Conservation (phyloP, 257 asterid species). For the Paulownia fortunei region DNA sequence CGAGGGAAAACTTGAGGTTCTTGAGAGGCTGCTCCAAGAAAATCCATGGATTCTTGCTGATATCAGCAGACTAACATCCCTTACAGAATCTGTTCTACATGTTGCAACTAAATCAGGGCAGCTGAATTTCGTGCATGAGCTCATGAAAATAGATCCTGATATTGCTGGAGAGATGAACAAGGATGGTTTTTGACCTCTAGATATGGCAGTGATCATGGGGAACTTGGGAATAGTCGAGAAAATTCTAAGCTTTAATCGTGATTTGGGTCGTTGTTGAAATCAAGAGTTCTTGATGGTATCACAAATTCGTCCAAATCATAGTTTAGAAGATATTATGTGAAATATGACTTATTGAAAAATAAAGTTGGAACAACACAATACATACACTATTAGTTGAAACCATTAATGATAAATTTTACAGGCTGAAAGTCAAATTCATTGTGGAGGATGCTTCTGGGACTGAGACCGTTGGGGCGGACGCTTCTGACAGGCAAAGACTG, state of each 20-base stretch:
- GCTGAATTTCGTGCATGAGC: conserved; percentile 25
- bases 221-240: conserved; percentile 18
- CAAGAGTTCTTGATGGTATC: too few species aligned
- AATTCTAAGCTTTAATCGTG: conserved; percentile 3
- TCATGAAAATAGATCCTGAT: conserved; percentile 27
- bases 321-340: too few species aligned
- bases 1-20: conserved; percentile 11
- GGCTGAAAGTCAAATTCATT: too few species aligned
- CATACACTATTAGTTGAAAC: too few species aligned
- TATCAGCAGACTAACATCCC: conserved; percentile 6
- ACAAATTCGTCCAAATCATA: too few species aligned
- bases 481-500: conserved; percentile 30
- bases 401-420: too few species aligned
- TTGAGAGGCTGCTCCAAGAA: conserved; percentile 12
- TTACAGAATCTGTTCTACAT: conserved; percentile 26
- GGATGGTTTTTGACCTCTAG: conserved; percentile 34
- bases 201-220: conserved; percentile 32
- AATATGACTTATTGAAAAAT: too few species aligned
- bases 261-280: too few species aligned
- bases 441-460: too few species aligned
- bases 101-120: conserved; percentile 35
- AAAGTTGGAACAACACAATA: too few species aligned
- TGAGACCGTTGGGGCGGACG: too few species aligned
- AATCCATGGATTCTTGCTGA: conserved; percentile 29
- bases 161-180: conserved; percentile 26